Conservation (phyloP, 352 stramenopile genomes). For the Globisporangium paroecandrum region DNA sequence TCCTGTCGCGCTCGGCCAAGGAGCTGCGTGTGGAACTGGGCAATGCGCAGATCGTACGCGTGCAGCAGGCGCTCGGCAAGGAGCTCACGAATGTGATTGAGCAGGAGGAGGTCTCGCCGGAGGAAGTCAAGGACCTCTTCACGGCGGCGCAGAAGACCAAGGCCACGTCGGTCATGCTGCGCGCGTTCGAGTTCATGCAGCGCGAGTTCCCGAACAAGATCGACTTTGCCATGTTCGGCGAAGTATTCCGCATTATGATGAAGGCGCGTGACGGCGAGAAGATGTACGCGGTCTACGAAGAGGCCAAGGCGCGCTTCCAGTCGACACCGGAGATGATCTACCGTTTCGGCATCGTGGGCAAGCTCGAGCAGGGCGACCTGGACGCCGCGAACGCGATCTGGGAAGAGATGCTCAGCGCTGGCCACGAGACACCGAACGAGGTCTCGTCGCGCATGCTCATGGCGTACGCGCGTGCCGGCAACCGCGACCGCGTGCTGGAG, state of each 20-base stretch:
- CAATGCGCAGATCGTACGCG: slow-evolving; percentile 24
- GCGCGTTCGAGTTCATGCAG: slow-evolving; percentile 46
- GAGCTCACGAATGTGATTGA: slow-evolving; percentile 31
- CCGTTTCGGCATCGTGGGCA: slow-evolving; percentile 61
- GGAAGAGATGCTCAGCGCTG: slow-evolving; percentile 49
- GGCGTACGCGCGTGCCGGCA: slow-evolving; percentile 36
- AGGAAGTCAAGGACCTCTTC: slow-evolving; percentile 57
- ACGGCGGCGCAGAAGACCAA: slow-evolving; percentile 48
- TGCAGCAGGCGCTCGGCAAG: slow-evolving; percentile 36
- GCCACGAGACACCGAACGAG: slow-evolving; percentile 62
- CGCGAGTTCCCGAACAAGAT: slow-evolving; percentile 41
- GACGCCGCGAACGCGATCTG: slow-evolving; percentile 39
- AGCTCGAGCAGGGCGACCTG: slow-evolving; percentile 48
- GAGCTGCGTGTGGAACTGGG: slow-evolving; percentile 40
- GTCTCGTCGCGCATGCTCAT: slow-evolving; percentile 64
- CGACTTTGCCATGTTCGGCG: slow-evolving; percentile 59
- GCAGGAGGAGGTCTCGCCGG: slow-evolving; percentile 37
- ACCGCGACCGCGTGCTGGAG: slow-evolving; percentile 50
- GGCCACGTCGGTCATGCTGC: slow-evolving; percentile 41
- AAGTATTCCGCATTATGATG: slow-evolving; percentile 52
- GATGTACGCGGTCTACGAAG: slow-evolving; percentile 49
- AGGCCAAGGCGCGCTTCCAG: slow-evolving; percentile 37
- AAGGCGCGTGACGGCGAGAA: slow-evolving; percentile 33
- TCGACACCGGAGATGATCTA: slow-evolving; percentile 65
- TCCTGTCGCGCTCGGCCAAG: slow-evolving; percentile 36